A percentile compares a stretch with the other conserved stretches of the same genome.
Conservation (phyloP, 306 rosid genomes). For the Inga laurina region DNA sequence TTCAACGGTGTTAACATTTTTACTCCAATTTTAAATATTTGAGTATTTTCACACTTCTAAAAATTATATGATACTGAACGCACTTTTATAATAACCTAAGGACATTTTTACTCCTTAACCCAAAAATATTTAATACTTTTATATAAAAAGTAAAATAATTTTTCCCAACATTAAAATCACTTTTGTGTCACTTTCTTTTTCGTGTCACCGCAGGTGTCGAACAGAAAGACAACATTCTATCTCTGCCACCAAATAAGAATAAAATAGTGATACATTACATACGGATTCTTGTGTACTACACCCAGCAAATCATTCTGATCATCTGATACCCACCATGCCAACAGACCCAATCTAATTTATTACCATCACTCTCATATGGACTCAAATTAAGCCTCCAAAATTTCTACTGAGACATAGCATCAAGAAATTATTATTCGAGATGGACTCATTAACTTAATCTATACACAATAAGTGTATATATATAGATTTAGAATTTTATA, state of each 20-base stretch:
- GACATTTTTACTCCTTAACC: no score
- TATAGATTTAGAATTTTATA: conserved; percentile 21
- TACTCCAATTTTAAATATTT: no score
- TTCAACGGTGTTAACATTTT: no score
- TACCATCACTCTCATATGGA: conserved; percentile 23
- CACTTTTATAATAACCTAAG: no score
- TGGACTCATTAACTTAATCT: conserved; percentile 42
- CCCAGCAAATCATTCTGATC: not conserved
- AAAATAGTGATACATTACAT: not conserved
- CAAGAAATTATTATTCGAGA: conserved; percentile 22
- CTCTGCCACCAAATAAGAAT: not conserved
- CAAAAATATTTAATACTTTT: not conserved
- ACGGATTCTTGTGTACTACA: not conserved
- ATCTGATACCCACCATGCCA: not conserved
- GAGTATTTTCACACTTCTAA: no score
- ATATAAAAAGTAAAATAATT: not conserved
- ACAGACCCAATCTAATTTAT: conserved; percentile 24
- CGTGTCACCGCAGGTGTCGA: not conserved
- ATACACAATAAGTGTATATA: conserved; percentile 36
- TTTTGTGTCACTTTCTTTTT: not conserved
- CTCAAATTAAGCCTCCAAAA: conserved; percentile 9
- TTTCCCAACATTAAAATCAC: not conserved
- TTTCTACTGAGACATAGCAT: conserved; percentile 24
- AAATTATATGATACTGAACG: no score
- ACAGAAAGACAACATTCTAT: conserved; percentile 14